Base-by-base conservation (phyloP, 176 grass and related monocot genomes). In the Aechmea fasciata region DNA sequence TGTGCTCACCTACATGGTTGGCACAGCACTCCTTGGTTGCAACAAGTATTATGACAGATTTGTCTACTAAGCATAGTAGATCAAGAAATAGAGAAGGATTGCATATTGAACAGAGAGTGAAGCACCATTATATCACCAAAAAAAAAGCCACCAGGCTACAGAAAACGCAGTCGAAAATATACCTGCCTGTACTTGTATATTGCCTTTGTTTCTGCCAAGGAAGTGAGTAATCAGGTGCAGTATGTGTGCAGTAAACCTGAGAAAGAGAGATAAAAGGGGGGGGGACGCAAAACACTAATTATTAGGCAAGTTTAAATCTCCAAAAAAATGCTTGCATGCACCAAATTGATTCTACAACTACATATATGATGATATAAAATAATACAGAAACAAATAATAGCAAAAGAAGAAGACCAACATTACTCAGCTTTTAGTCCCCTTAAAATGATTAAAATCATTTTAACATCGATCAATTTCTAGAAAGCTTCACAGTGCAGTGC, bases 121-220 rank as follows among this genome's bases (percentile, higher is more conserved):
- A 17, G 12, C 3, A 17, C 24, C 47, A 67, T 67, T 33, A 67
- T n/a, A 22, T 28, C 12, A 14, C 24, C 3, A 20, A 14, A n/a
- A 47, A 69, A n/a, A 48, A 41, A 69, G 41, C 62, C 13, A 79
- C 49, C 61, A 17, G 33, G 33, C 33, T 41, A 41, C 33, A 7
- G 3, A 4, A 41, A 41, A 41, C 33, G 4, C 33, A 41, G 33
- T 41, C 6, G 33, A 50, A 68, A 59, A 67, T 66, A 69, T 93
- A 82, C 94, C 94, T 99, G 52, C 89, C 89, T 52, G 89, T 93
- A 75, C 86, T 90, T 73, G 89, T 72, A 74, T 77, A 81, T 68
- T 93, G 94, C 79, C 86, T 90, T 90, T 93, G 86, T 67, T 92
- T 99, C 66, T 99, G 89, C 89, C 94, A 93, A 70, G 90, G 90